Evolutionary conservation across 805 yeast genomes (phyloP).

Genomic region (Pichia heedii): DNA sequence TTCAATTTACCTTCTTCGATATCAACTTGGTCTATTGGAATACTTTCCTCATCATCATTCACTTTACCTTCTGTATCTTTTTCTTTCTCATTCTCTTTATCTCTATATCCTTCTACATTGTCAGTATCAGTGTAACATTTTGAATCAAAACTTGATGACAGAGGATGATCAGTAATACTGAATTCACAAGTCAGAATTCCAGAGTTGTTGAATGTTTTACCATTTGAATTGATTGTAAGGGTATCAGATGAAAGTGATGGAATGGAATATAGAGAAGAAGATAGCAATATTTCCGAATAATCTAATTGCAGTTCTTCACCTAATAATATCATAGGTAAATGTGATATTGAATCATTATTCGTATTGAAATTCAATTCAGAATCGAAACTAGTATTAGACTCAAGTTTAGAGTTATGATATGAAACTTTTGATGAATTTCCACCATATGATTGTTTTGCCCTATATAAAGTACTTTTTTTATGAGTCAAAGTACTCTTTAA

Average conservation of each 20-base stretch:
- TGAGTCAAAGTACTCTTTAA: too few species aligned
- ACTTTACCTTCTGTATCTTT: background rate
- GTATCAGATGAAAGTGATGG: background rate
- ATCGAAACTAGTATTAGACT: too few species aligned
- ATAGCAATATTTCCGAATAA: background rate
- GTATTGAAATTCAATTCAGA: too few species aligned
- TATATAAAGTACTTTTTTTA: too few species aligned
- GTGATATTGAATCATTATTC: background rate
- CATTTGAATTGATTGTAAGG: background rate
- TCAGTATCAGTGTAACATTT: too few species aligned
- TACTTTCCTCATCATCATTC: background rate
- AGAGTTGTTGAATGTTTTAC: background rate
- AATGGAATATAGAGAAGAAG: background rate
- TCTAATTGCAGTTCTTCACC: background rate
- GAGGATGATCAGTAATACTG: background rate
- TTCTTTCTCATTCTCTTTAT: background rate
- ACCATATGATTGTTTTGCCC: too few species aligned
- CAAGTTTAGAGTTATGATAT: too few species aligned
- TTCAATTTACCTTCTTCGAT: too few species aligned
- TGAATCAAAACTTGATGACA: too few species aligned
- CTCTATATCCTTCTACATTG: too few species aligned
- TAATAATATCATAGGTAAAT: background rate
- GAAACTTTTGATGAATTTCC: too few species aligned
- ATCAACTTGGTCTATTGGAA: too few species aligned
- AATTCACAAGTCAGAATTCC: background rate